These are phyloP conservation scores for Hevea brasiliensis DNA, from an alignment of 345 rosid species.

Conservation along the genomic window DNA sequence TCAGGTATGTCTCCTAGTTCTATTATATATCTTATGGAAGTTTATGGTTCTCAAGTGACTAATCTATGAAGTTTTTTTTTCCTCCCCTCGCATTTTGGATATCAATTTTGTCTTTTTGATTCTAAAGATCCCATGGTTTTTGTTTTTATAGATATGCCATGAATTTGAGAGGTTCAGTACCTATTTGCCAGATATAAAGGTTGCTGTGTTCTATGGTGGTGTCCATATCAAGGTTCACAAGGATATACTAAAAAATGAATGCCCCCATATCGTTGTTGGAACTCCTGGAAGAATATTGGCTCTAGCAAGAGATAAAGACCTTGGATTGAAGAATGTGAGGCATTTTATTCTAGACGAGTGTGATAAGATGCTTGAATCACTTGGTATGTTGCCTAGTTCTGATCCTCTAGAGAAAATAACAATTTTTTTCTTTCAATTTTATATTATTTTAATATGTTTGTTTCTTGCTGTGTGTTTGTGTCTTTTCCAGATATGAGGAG, in stretches of 20 bases:
- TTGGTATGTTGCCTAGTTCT: slow-evolving; percentile 44
- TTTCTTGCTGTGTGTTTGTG: background rate
- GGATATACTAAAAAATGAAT: slow-evolving; percentile 87
- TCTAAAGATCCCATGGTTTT: background rate
- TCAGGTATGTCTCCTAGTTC: slow-evolving; percentile 50
- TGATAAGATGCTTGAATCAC: slow-evolving; percentile 98
- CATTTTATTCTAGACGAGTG: slow-evolving; percentile 96
- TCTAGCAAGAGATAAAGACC: slow-evolving; percentile 80
- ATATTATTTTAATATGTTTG: background rate
- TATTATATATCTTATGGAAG: background rate
- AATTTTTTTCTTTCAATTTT: background rate
- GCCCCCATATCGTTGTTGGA: slow-evolving; percentile 95
- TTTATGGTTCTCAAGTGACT: background rate
- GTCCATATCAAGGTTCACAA: slow-evolving; percentile 85
- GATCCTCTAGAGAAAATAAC: background rate
- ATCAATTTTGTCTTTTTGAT: background rate
- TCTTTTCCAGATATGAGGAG: slow-evolving; percentile 75
- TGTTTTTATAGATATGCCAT: slow-evolving; percentile 65
- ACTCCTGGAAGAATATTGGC: slow-evolving; percentile 94
- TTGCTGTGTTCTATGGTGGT: slow-evolving; percentile 92
- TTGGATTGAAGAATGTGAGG: slow-evolving; percentile 92
- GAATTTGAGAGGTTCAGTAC: slow-evolving; percentile 97
- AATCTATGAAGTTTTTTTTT: too few relatives aligned
- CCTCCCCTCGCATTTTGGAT: background rate
- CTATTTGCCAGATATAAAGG: slow-evolving; percentile 78